phyloP scores from a whole-genome alignment of 768 basidiomycete species.

The Serendipita sp. region DNA sequence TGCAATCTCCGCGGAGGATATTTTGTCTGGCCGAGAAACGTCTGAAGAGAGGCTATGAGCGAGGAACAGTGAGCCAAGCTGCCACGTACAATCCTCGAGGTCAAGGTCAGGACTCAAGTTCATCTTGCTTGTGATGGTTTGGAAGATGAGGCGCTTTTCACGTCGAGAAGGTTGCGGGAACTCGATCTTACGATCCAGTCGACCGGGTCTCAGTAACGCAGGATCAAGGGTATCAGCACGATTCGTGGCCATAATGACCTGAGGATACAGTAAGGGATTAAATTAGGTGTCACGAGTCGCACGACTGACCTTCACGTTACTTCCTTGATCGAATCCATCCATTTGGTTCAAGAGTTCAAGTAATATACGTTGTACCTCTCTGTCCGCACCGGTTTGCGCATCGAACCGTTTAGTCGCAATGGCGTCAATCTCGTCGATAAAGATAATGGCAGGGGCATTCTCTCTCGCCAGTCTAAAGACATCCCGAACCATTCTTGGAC shows the following conservation, averaged over 20 bases:
- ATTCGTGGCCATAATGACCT: slow-evolving; percentile 99
- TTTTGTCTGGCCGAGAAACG: slow-evolving; percentile 86
- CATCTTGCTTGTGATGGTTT: slow-evolving; percentile 94
- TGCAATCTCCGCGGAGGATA: slow-evolving; percentile 91
- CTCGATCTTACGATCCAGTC: slow-evolving; percentile 96
- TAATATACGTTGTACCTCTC: slow-evolving; percentile 96
- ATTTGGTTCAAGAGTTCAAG: slow-evolving; percentile 96
- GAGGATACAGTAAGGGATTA: slow-evolving; percentile 6
- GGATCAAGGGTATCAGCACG: slow-evolving; percentile 96
- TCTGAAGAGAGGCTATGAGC: slow-evolving; percentile 30
- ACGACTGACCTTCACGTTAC: slow-evolving; percentile 79
- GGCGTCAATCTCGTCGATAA: slow-evolving; percentile 97
- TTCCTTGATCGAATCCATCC: slow-evolving; percentile 99
- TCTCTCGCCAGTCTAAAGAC: slow-evolving; percentile 96
- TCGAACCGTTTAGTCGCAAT: slow-evolving; percentile 99
- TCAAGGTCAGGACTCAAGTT: slow-evolving; percentile 96
- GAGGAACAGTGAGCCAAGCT: background rate
- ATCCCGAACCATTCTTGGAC: slow-evolving; percentile 98
- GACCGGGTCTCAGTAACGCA: slow-evolving; percentile 90
- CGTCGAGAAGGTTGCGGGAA: slow-evolving; percentile 88
- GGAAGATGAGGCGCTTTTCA: slow-evolving; percentile 95
- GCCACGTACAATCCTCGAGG: slow-evolving; percentile 79
- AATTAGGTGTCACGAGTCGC: background rate
- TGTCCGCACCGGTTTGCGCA: slow-evolving; percentile 95
- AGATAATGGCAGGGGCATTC: slow-evolving; percentile 95